A percentile compares a stretch with the other conserved stretches of the same genome.
phyloP scores from a whole-genome alignment of 108 stramenopile species.

The Fragilaria radians region DNA sequence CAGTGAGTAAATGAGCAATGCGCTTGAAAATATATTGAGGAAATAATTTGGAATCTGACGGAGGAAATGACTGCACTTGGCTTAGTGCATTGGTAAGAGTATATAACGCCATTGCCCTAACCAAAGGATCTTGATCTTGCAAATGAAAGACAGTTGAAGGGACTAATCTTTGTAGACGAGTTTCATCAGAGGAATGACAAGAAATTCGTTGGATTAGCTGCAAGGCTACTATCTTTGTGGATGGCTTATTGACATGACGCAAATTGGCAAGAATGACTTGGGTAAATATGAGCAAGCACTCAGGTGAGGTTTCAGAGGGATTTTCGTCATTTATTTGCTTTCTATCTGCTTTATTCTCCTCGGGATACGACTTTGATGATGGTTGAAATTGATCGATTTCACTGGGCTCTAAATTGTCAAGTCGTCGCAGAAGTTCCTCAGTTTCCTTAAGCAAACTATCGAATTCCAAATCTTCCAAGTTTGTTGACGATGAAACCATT shows the following conservation, averaged over 20 bases:
- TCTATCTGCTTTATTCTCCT: too few species aligned
- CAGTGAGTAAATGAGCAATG: slow-evolving; percentile 78
- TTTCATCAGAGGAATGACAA: slow-evolving; percentile 69
- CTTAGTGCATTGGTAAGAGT: slow-evolving; percentile 61
- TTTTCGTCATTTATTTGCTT: too few species aligned
- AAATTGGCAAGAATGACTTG: slow-evolving; percentile 82
- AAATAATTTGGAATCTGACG: slow-evolving; percentile 89
- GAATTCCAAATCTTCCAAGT: not conserved
- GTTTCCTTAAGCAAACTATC: slow-evolving; percentile 1
- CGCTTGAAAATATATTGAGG: slow-evolving; percentile 93
- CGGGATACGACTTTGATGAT: too few species aligned
- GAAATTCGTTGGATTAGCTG: slow-evolving; percentile 80
- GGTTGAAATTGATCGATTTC: too few species aligned
- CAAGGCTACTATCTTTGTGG: slow-evolving; percentile 83
- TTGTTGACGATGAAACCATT: not conserved
- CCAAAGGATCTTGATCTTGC: slow-evolving; percentile 82
- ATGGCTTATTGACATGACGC: slow-evolving; percentile 84
- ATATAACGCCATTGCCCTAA: slow-evolving; percentile 73
- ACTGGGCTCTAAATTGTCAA: slow-evolving; percentile 39
- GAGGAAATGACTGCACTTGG: slow-evolving; percentile 71
- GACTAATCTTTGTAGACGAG: slow-evolving; percentile 88
- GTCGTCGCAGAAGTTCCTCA: slow-evolving; percentile 15
- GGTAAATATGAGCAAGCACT: slow-evolving; percentile 72
- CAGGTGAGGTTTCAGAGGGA: too few species aligned
- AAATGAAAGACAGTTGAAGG: slow-evolving; percentile 78